Percentiles rank a stretch among this genome's conserved stretches.
These are phyloP conservation scores for Clonostachys rosea DNA, from an alignment of 2,329 filamentous ascomycete genomes.

Conservation along the genomic window DNA sequence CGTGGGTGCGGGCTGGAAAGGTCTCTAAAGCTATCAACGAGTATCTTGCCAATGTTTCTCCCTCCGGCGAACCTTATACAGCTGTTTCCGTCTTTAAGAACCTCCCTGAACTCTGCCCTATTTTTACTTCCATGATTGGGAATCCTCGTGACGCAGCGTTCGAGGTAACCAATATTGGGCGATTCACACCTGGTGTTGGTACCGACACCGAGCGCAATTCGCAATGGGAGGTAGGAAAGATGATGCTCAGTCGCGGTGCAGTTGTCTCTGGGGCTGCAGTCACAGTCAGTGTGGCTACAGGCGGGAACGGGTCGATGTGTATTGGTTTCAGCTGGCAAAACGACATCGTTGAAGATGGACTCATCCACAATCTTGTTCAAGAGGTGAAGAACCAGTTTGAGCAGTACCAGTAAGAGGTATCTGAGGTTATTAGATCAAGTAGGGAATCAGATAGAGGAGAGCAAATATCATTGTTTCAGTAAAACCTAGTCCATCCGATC, in stretches of 20 bases:
- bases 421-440: no score
- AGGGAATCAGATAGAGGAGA: no score
- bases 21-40: not conserved
- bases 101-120: slow-evolving; percentile 27
- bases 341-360: slow-evolving; percentile 18
- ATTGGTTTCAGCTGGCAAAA: slow-evolving; percentile 33
- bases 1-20: no score
- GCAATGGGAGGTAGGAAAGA: slow-evolving; percentile 21
- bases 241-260: slow-evolving; percentile 38
- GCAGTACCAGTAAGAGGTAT: no score
- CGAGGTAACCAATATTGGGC: slow-evolving; percentile 40
- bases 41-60: slow-evolving; percentile 7
- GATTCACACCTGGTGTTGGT: slow-evolving; percentile 11
- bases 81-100: slow-evolving; percentile 27
- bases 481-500: no score
- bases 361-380: slow-evolving; percentile 6
- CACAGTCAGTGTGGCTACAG: slow-evolving; percentile 30
- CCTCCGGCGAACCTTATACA: slow-evolving; percentile 9
- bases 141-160: slow-evolving; percentile 27
- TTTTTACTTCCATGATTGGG: slow-evolving; percentile 28
- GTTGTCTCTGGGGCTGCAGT: slow-evolving; percentile 28
- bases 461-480: no score
- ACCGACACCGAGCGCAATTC: slow-evolving; percentile 4
- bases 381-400: not conserved
- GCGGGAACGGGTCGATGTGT: slow-evolving; percentile 33